A percentile compares a stretch with the other conserved stretches of the same genome.
Evolutionary conservation across 164 flowering plant genomes (phyloP).

Genomic region (Nymphaea thermarum): DNA sequence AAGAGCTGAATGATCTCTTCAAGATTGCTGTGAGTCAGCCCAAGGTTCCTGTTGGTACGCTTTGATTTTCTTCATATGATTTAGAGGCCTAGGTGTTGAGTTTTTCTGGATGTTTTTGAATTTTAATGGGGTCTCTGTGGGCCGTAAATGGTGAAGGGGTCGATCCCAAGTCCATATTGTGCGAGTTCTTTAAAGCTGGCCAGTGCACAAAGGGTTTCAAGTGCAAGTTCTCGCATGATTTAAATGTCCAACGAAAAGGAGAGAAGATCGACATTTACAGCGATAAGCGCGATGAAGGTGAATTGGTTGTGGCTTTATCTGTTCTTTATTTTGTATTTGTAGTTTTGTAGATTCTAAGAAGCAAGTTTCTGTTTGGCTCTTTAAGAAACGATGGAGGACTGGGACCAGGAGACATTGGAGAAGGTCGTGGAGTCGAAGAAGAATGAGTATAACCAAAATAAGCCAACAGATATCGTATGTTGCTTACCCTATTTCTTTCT

Average conservation of each 20-base stretch:
- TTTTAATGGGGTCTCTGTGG: not conserved
- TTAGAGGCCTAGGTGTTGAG: not conserved
- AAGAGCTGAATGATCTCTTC: constrained; percentile 84
- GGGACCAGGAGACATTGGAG: constrained; percentile 91
- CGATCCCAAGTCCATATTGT: constrained; percentile 95
- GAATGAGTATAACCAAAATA: constrained; percentile 77
- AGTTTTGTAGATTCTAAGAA: not conserved
- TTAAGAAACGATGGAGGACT: constrained; percentile 77
- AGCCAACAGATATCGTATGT: constrained; percentile 93
- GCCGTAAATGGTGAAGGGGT: constrained; percentile 44
- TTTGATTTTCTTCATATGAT: not conserved
- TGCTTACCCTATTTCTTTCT: constrained; percentile 1
- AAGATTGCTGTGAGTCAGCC: constrained; percentile 93
- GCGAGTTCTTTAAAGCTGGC: constrained; percentile 87
- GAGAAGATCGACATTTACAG: constrained; percentile 93
- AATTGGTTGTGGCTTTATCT: not conserved
- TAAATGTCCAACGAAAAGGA: constrained; percentile 91
- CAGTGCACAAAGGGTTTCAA: constrained; percentile 95
- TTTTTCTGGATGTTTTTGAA: not conserved
- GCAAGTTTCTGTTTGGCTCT: constrained; percentile 4
- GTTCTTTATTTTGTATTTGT: not conserved
- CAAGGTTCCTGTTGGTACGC: constrained; percentile 83
- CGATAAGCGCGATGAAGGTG: constrained; percentile 84
- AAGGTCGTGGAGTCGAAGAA: constrained; percentile 77
- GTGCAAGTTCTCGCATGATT: constrained; percentile 96